Base-by-base conservation (phyloP, 2,329 filamentous ascomycete genomes). In the Graphilbum ipis-grandicollis region DNA sequence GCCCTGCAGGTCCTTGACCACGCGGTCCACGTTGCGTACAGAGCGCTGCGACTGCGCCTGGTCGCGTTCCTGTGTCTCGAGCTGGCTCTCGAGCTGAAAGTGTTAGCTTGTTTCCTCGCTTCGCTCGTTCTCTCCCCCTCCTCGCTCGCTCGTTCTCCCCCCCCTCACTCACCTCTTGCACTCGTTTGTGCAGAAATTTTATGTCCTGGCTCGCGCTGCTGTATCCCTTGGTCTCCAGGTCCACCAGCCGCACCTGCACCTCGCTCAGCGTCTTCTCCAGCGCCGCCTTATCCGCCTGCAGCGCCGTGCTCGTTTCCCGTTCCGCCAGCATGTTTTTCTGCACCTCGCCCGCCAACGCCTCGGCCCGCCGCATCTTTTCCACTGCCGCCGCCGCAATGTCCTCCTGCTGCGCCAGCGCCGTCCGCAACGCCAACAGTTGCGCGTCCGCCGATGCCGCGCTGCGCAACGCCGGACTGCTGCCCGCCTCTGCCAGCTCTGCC, bases 181-280 rank as follows among this genome's bases (percentile, higher is more conserved):
- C 84, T 35, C 88, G 75, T 51, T 85, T 88, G 58, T 94, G 82
- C 50, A 96, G 59, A 62, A 94, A 96, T 51, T 90, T 80, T 47
- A 96, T 83, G 57, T 96, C 88, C 50, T 93, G 84, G 55, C 86
- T 93, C 19, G 82, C 82, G 45, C 79, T 92, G 17, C 86, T 90
- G 59, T 93, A 96, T 37, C 86, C 85, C 64, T 96, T 96, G 31
- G 90, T 96, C 61, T 98, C 88, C 9, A 96, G 67, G 53, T 96
- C 90, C 36, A 98, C 79, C 39, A 93, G 73, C 51, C 76, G 76
- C 37, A 96, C 71, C 56, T 96, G 88, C 19, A 88, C 67, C 55
- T 98, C 88, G 55, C 86, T 93, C 35, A 93, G 65, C 38, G 71
- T 74, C 64, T 93, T 94, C 61, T 96, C 90, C 31, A 98, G 63